Conservation (phyloP, 78 protist species). For the Emiliania huxleyi region DNA sequence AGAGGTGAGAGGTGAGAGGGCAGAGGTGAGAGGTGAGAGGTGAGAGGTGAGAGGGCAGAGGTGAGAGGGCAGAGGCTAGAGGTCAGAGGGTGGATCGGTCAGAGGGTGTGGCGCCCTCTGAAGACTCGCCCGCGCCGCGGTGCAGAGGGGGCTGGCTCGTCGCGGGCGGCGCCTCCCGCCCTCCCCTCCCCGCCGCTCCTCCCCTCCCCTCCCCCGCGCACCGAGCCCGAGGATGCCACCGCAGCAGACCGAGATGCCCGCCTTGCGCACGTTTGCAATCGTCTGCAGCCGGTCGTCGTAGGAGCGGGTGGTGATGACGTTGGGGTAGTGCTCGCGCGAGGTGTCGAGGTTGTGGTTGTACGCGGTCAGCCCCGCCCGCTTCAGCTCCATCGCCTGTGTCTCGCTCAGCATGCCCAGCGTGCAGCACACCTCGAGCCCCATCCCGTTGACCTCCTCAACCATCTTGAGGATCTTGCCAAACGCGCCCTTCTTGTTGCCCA, state of each 20-base stretch:
- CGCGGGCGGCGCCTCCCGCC: too few relatives aligned
- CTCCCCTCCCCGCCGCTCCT: too few relatives aligned
- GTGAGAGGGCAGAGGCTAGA: too few relatives aligned
- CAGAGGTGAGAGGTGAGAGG: too few relatives aligned
- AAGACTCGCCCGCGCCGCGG: too few relatives aligned
- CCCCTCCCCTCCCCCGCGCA: too few relatives aligned
- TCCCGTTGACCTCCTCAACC: constrained; percentile 50
- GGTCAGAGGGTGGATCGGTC: too few relatives aligned
- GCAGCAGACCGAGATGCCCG: constrained; percentile 72
- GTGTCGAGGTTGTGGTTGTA: constrained; percentile 83
- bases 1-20: too few relatives aligned
- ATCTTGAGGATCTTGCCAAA: constrained; percentile 46
- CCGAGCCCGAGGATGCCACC: constrained; percentile 78
- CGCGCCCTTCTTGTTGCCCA: constrained; percentile 12
- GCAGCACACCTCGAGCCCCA: constrained; percentile 76
- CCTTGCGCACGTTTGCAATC: constrained; percentile 61
- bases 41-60: too few relatives aligned
- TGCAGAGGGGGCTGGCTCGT: too few relatives aligned
- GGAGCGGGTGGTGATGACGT: constrained; percentile 66
- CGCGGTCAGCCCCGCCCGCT: constrained; percentile 73
- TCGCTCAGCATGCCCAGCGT: constrained; percentile 67
- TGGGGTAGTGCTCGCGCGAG: constrained; percentile 58
- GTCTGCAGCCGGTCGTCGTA: constrained; percentile 77
- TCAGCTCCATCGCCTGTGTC: constrained; percentile 62
- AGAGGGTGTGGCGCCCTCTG: too few relatives aligned